Base-by-base conservation (phyloP, 345 rosid genomes). In the Pugionium cornutum region DNA sequence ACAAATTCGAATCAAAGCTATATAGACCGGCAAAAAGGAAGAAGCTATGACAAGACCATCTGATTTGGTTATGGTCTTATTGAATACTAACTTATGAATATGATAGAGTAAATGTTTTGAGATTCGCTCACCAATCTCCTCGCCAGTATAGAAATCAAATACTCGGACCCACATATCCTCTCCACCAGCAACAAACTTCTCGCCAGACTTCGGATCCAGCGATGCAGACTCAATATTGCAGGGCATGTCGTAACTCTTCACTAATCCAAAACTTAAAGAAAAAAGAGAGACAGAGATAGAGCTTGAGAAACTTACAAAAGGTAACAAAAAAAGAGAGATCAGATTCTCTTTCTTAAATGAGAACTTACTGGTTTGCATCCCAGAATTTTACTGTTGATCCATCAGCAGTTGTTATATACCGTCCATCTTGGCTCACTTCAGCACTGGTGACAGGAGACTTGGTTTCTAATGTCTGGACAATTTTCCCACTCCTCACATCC, bases 341-440 rank as follows among this genome's bases (percentile, higher is more conserved):
- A 0, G 31, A 35, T 36, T 43, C 7, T 50, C 18, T 53, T 43
- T 51, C 2, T 8, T 9, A 9, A 31, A 52, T 18, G 43, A 74
- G 31, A 67, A 84, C 97, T 82, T 81, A 94, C 99, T 90, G 97
- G 75, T 94, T 94, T 6, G 99, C 97, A 53, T 94, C 99, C 96
- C 97, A 94, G 72, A 94, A 94, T 73, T 90, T 90, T 68, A 94
- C 90, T 0, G 85, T 81, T 10, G 90, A 85, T 9, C 96, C 99
- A 67, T 94, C 96, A 41, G 92, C 89, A 46, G 97, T 94, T 4
- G 94, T 88, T 57, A 94, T 90, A 69, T 86, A 90, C 18, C 95
- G 92, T 9, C 97, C 96, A 78, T 90, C 97, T 80, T 82, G 97
- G 77, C 99, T 89, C 71, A 94, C 97, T 84, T 94, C 99, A 68